Evolutionary conservation across 257 asterid genomes (phyloP).

Genomic region (Solanum neorickii): DNA sequence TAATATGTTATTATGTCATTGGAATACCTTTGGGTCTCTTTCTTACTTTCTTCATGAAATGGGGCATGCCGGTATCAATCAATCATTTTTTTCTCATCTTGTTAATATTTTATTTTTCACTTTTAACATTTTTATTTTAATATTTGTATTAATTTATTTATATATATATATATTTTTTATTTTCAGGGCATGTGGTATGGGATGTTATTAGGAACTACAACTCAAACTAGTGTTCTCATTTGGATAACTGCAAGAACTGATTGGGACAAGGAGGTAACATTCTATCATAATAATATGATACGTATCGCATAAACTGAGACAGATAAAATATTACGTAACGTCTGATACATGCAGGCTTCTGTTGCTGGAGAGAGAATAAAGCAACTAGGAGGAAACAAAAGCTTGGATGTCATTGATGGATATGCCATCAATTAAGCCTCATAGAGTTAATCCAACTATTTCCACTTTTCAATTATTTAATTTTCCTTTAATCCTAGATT

Average conservation of each 20-base stretch:
- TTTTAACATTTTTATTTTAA: no score
- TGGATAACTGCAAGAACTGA: not conserved
- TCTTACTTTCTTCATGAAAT: not conserved
- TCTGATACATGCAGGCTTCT: not conserved
- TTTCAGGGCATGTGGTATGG: constrained; percentile 9
- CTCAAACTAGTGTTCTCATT: not conserved
- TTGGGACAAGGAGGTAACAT: not conserved
- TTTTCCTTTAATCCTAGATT: not conserved
- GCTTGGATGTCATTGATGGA: not conserved
- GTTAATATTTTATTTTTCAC: not conserved
- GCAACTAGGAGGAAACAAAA: not conserved
- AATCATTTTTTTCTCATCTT: not conserved
- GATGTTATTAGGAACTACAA: not conserved
- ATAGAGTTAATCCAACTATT: not conserved
- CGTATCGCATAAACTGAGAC: no score
- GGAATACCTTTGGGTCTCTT: constrained; percentile 6
- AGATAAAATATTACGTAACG: no score
- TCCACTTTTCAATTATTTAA: not conserved
- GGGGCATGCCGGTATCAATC: not conserved
- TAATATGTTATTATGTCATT: not conserved
- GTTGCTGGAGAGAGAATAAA: not conserved
- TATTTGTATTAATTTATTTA: no score
- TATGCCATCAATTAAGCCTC: not conserved
- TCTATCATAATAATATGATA: no score
- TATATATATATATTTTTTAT: no score